Conservation (phyloP, 352 stramenopile genomes). For the Aphanomyces invadans region DNA sequence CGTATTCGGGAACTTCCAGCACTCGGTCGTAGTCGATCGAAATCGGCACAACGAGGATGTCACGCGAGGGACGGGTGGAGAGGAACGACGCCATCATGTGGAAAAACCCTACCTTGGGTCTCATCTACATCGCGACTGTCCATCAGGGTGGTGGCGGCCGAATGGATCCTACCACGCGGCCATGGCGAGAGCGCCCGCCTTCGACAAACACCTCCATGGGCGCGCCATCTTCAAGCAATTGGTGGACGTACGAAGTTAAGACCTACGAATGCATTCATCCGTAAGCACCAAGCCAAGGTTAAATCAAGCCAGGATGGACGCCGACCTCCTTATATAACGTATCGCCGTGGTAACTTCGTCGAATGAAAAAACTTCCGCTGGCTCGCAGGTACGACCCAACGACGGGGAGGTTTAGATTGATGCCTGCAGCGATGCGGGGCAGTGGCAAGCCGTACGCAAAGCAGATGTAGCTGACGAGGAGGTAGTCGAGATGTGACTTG, state of each 20-base stretch:
- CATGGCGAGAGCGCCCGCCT: constrained; percentile 73
- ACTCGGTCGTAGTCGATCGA: constrained; percentile 87
- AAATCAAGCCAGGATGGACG: too few species aligned
- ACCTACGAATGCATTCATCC: constrained; percentile 25
- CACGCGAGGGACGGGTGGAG: constrained; percentile 29
- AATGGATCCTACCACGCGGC: constrained; percentile 63
- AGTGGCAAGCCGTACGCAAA: constrained; percentile 82
- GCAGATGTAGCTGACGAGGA: constrained; percentile 87
- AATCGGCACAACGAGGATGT: constrained; percentile 74
- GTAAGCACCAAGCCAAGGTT: constrained; percentile 26
- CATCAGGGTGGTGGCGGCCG: constrained; percentile 26
- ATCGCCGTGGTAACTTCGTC: constrained; percentile 65
- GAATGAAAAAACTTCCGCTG: constrained; percentile 88
- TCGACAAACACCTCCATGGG: constrained; percentile 87
- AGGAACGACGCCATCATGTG: constrained; percentile 30
- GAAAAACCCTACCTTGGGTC: constrained; percentile 34
- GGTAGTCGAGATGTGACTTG: constrained; percentile 85
- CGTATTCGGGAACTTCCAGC: constrained; percentile 82
- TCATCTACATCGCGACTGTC: constrained; percentile 23
- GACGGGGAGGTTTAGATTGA: constrained; percentile 81
- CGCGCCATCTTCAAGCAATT: constrained; percentile 68
- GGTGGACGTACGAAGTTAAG: constrained; percentile 76
- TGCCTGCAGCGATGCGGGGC: constrained; percentile 75
- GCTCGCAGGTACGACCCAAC: constrained; percentile 73
- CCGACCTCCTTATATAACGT: constrained; percentile 73